Percentiles rank a stretch among this genome's conserved stretches.
These are phyloP conservation scores for Aureobasidium musti DNA, from an alignment of 2,329 filamentous ascomycete species.

Conservation along the genomic window DNA sequence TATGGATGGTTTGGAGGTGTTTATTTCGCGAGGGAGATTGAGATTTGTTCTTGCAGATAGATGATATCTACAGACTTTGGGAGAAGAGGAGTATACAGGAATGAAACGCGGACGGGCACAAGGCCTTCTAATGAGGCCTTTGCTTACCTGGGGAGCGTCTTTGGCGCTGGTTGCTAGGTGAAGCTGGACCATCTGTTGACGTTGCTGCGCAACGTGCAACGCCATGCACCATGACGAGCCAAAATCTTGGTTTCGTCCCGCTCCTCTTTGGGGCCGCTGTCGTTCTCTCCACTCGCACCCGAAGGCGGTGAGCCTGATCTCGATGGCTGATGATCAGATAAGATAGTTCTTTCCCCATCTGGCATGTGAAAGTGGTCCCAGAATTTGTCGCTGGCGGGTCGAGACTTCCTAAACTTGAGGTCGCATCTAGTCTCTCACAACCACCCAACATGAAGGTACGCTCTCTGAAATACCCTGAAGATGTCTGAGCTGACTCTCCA, in stretches of 20 bases:
- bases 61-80: constrained; percentile 15
- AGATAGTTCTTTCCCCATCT: neutral
- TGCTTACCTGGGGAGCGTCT: constrained; percentile 19
- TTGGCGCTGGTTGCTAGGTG: constrained; percentile 28
- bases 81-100: constrained; percentile 18
- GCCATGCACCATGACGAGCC: constrained; percentile 22
- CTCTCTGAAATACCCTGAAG: too few species aligned
- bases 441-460: constrained; percentile 5
- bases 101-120: neutral
- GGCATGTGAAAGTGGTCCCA: constrained; percentile 23
- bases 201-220: constrained; percentile 15
- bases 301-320: constrained; percentile 9
- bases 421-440: neutral
- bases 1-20: constrained; percentile 6
- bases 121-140: constrained; percentile 29
- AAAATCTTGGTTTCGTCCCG: constrained; percentile 24
- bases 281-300: constrained; percentile 8
- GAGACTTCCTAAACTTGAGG: neutral
- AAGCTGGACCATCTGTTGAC: neutral
- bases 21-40: constrained; percentile 2
- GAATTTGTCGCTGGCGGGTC: neutral
- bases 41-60: constrained; percentile 18
- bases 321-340: neutral
- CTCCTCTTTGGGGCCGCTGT: constrained; percentile 1
- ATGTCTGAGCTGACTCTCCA: neutral